These are phyloP conservation scores for Wickerhamiella vanderwaltii DNA, from an alignment of 805 yeast genomes.

Conservation along the genomic window DNA sequence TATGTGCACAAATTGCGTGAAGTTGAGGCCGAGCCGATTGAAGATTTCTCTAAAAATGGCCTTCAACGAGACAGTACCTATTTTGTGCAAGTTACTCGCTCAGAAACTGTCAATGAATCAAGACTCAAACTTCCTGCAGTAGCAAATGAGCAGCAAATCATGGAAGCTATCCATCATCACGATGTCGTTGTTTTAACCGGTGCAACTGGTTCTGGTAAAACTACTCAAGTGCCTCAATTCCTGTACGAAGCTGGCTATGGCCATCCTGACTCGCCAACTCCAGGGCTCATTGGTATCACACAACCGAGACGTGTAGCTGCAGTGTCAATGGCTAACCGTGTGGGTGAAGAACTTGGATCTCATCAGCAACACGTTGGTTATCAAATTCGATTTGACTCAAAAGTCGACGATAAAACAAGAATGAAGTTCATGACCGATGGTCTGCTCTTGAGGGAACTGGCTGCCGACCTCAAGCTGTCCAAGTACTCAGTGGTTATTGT, in stretches of 20 bases:
- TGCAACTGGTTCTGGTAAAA: slow-evolving; percentile 97
- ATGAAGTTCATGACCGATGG: slow-evolving; percentile 96
- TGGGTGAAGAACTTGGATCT: slow-evolving; percentile 63
- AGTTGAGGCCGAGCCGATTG: slow-evolving; percentile 64
- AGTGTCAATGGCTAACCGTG: slow-evolving; percentile 72
- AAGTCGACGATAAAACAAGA: slow-evolving; percentile 43
- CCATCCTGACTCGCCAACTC: slow-evolving; percentile 41
- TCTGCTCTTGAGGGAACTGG: slow-evolving; percentile 83
- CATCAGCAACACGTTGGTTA: slow-evolving; percentile 72
- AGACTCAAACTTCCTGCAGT: slow-evolving; percentile 76
- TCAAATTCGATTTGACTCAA: slow-evolving; percentile 76
- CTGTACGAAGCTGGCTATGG: slow-evolving; percentile 90
- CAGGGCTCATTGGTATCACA: slow-evolving; percentile 94
- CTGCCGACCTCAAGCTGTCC: slow-evolving; percentile 66
- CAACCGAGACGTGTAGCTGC: slow-evolving; percentile 90
- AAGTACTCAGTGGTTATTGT: slow-evolving; percentile 80
- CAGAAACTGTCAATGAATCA: slow-evolving; percentile 50
- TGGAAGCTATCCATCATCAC: slow-evolving; percentile 92
- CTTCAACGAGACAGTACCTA: slow-evolving; percentile 36
- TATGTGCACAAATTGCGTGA: slow-evolving; percentile 47
- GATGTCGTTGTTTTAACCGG: slow-evolving; percentile 89
- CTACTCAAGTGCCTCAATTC: slow-evolving; percentile 97
- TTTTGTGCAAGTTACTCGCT: slow-evolving; percentile 55
- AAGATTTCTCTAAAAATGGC: slow-evolving; percentile 12
- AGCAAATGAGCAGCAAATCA: slow-evolving; percentile 78